Percentiles rank a stretch among this genome's conserved stretches.
Evolutionary conservation across 2,329 filamentous ascomycete species (phyloP).

Genomic region (Sphaceloma murrayae): DNA sequence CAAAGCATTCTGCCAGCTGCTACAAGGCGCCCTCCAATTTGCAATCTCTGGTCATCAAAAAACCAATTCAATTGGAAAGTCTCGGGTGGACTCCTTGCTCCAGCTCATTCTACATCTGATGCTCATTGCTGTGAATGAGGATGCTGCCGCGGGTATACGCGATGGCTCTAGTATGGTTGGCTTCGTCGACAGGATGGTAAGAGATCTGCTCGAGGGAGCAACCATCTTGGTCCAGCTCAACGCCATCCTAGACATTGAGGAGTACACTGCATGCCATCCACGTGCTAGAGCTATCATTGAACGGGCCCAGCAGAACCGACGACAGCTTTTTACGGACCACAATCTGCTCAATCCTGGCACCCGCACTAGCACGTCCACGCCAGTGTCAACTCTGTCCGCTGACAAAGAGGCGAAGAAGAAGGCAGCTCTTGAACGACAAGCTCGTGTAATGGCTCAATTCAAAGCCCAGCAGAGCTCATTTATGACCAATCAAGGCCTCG

Average conservation of each 20-base stretch:
- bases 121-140: slow-evolving; percentile 77
- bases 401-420: slow-evolving; percentile 81
- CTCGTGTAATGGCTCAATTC: slow-evolving; percentile 93
- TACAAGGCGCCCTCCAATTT: slow-evolving; percentile 82
- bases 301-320: slow-evolving; percentile 74
- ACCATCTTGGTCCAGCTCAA: slow-evolving; percentile 47
- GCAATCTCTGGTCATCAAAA: slow-evolving; percentile 53
- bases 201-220: background rate
- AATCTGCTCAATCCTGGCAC: slow-evolving; percentile 9
- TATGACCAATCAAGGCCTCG: slow-evolving; percentile 75
- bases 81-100: slow-evolving; percentile 80
- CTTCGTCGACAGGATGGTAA: slow-evolving; percentile 18
- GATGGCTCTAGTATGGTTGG: slow-evolving; percentile 31
- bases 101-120: slow-evolving; percentile 84
- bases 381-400: slow-evolving; percentile 52
- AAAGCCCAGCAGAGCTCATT: slow-evolving; percentile 96
- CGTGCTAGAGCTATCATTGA: slow-evolving; percentile 78
- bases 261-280: slow-evolving; percentile 71
- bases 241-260: slow-evolving; percentile 52
- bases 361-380: slow-evolving; percentile 41
- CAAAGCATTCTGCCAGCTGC: slow-evolving; percentile 76
- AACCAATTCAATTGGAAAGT: slow-evolving; percentile 66
- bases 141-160: slow-evolving; percentile 51
- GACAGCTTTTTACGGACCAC: slow-evolving; percentile 52
- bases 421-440: slow-evolving; percentile 79